Percentiles rank a stretch among this genome's conserved stretches.
phyloP scores from a whole-genome alignment of 495 filamentous ascomycete species.

The Letharia columbiana region DNA sequence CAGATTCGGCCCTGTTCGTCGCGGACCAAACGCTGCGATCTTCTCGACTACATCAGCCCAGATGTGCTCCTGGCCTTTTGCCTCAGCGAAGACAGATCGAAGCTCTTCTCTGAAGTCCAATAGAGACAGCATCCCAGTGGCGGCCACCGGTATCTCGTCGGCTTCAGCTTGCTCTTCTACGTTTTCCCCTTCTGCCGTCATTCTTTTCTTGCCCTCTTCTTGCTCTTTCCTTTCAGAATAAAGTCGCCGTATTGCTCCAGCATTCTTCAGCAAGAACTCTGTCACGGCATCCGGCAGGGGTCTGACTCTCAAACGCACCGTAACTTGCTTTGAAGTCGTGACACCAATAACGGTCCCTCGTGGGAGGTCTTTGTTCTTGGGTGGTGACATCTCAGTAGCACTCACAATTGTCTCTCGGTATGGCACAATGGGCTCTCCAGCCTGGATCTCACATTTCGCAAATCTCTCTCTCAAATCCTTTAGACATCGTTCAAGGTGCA shows the following conservation, averaged over 20 bases:
- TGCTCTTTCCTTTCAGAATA: constrained; percentile 56
- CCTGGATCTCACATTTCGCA: constrained; percentile 90
- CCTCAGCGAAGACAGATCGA: constrained; percentile 53
- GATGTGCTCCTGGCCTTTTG: constrained; percentile 55
- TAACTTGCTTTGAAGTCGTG: constrained; percentile 79
- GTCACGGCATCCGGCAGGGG: constrained; percentile 74
- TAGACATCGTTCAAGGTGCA: constrained; percentile 89
- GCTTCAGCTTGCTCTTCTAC: constrained; percentile 30
- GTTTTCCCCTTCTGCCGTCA: constrained; percentile 27
- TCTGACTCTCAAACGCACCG: constrained; percentile 65
- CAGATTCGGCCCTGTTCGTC: constrained; percentile 78
- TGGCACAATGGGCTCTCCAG: constrained; percentile 87
- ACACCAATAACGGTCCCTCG: constrained; percentile 66
- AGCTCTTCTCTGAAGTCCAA: constrained; percentile 71
- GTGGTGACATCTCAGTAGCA: constrained; percentile 81
- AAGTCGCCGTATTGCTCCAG: constrained; percentile 65
- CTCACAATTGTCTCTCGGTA: constrained; percentile 88
- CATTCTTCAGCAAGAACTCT: constrained; percentile 75
- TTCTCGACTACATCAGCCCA: constrained; percentile 73
- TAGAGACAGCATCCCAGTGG: constrained; percentile 50
- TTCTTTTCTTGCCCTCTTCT: constrained; percentile 24
- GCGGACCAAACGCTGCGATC: constrained; percentile 83
- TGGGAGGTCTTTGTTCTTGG: constrained; percentile 78
- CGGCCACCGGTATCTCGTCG: constrained; percentile 35
- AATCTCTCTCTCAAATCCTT: constrained; percentile 92